Conservation (phyloP, 106 monocot species). For the Agapanthus africanus region DNA sequence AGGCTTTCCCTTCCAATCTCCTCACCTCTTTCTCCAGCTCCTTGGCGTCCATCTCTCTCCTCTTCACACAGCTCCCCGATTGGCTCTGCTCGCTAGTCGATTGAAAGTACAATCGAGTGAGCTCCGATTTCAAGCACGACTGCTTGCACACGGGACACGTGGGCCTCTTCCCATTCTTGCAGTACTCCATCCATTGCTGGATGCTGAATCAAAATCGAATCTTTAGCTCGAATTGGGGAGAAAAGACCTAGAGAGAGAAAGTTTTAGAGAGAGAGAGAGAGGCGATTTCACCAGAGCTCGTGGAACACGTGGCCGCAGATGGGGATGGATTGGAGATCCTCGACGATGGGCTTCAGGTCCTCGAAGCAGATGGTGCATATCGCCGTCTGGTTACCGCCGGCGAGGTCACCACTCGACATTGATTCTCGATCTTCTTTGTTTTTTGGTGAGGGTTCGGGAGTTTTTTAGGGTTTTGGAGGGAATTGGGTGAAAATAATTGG, state of each 20-base stretch:
- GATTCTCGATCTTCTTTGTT: too few relatives aligned
- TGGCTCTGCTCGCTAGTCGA: slow-evolving; percentile 40
- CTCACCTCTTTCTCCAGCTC: slow-evolving; percentile 32
- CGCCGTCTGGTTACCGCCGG: slow-evolving; percentile 37
- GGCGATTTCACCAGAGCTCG: slow-evolving; percentile 62
- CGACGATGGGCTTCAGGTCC: slow-evolving; percentile 62
- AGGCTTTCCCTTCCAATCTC: slow-evolving; percentile 43
- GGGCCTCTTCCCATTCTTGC: slow-evolving; percentile 63
- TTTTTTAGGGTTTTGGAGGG: too few relatives aligned
- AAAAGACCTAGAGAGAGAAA: not conserved
- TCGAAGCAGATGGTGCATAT: slow-evolving; percentile 97
- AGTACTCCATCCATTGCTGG: slow-evolving; percentile 97
- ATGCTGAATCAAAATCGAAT: slow-evolving; percentile 30
- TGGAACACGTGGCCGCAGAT: slow-evolving; percentile 96
- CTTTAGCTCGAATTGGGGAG: not conserved
- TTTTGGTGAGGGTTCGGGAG: too few relatives aligned
- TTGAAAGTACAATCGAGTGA: slow-evolving; percentile 81
- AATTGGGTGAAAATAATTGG: too few relatives aligned
- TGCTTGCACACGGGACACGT: slow-evolving; percentile 96
- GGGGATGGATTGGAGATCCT: slow-evolving; percentile 76
- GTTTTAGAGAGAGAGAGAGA: not conserved
- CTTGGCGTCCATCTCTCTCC: slow-evolving; percentile 24
- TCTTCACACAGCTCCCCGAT: not conserved
- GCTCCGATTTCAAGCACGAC: slow-evolving; percentile 26
- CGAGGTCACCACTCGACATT: too few relatives aligned